phyloP scores from a whole-genome alignment of 139 green algal species.

The Spirogloea muscicola region DNA sequence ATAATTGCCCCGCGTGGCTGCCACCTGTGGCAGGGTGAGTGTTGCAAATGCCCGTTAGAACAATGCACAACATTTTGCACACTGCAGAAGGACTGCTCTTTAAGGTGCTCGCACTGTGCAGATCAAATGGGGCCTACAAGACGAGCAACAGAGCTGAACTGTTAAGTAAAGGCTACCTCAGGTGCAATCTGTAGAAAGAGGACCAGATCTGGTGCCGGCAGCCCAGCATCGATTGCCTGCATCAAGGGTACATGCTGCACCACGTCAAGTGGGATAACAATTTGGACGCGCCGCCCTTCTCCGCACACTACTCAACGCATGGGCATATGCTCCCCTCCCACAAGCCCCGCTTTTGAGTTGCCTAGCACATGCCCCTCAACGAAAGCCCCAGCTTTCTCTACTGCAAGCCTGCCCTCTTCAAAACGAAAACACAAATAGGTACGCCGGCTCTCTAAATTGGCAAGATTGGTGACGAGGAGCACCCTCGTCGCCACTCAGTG shows the following conservation, averaged over 20 bases:
- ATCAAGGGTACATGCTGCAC: not conserved
- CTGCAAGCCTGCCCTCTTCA: not conserved
- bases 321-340: too few species aligned
- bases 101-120: not conserved
- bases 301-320: too few species aligned
- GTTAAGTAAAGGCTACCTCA: slow-evolving; percentile 35
- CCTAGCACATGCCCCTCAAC: too few species aligned
- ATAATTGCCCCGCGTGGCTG: slow-evolving; percentile 68
- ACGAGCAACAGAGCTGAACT: not conserved
- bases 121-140: not conserved
- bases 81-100: not conserved
- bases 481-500: not conserved
- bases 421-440: not conserved
- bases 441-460: not conserved
- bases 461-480: not conserved
- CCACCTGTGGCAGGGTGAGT: slow-evolving; percentile 1
- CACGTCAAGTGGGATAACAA: too few species aligned
- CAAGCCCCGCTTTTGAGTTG: too few species aligned
- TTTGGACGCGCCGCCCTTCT: not conserved
- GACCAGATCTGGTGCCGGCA: slow-evolving; percentile 80
- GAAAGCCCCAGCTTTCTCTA: too few species aligned
- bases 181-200: slow-evolving; percentile 71
- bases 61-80: not conserved
- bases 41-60: not conserved
- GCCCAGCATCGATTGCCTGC: slow-evolving; percentile 44